Percentiles rank a stretch among this genome's conserved stretches.
Evolutionary conservation across 164 flowering plant genomes (phyloP).

Genomic region (Nymphaea thermarum): DNA sequence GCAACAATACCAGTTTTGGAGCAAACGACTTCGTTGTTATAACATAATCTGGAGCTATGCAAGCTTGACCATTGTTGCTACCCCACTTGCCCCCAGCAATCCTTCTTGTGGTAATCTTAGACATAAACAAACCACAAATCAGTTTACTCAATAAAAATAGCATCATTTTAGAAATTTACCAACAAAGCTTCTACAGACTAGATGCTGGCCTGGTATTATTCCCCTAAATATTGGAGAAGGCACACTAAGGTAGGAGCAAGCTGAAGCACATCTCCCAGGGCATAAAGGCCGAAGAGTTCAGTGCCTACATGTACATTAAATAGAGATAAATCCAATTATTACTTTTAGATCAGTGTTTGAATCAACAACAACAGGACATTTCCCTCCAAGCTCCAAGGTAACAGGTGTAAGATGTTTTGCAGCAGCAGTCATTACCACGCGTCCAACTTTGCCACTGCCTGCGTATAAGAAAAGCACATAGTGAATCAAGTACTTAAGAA

Average conservation of each 20-base stretch:
- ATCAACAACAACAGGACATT: constrained; percentile 83
- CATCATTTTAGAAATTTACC: not conserved
- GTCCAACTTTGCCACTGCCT: constrained; percentile 80
- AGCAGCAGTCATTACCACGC: constrained; percentile 81
- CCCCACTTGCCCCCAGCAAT: constrained; percentile 68
- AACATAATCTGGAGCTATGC: constrained; percentile 61
- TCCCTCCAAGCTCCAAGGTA: constrained; percentile 91
- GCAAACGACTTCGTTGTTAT: constrained; percentile 65
- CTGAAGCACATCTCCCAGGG: not conserved
- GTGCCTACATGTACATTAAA: not conserved
- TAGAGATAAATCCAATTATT: constrained; percentile 2
- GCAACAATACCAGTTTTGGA: constrained; percentile 44
- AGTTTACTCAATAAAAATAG: not conserved
- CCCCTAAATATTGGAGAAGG: not conserved
- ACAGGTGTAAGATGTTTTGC: constrained; percentile 97
- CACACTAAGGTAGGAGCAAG: not conserved
- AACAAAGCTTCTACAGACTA: not conserved
- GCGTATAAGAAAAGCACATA: not conserved
- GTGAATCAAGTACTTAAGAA: constrained; percentile 1
- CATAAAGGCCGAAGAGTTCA: not conserved
- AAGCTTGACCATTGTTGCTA: constrained; percentile 69
- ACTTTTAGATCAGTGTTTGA: constrained; percentile 52
- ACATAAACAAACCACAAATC: constrained; percentile 1
- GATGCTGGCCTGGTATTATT: not conserved
- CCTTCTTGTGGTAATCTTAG: constrained; percentile 61